phyloP scores from a whole-genome alignment of 495 filamentous ascomycete species.

The Hypoxylon lienhwacheense region DNA sequence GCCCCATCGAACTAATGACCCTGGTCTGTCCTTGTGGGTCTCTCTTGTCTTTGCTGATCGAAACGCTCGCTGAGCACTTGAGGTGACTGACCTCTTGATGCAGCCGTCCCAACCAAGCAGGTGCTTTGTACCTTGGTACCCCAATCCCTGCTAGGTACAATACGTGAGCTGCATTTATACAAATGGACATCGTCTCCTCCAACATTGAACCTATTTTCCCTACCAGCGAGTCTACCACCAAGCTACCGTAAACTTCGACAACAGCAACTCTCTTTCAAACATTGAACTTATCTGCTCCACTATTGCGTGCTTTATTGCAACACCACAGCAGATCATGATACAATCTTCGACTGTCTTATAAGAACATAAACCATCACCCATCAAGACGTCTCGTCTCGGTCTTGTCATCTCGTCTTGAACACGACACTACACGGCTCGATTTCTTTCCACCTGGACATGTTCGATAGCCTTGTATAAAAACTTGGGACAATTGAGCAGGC shows the following conservation, averaged over 20 bases:
- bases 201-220: conserved; percentile 24
- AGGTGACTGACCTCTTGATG: conserved; percentile 35
- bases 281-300: conserved; percentile 20
- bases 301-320: conserved; percentile 36
- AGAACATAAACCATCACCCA: conserved; percentile 22
- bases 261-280: conserved; percentile 22
- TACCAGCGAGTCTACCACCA: conserved; percentile 29
- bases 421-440: conserved; percentile 16
- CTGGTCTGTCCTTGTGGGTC: conserved; percentile 29
- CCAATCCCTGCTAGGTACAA: conserved; percentile 20
- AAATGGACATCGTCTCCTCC: conserved; percentile 44
- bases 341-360: conserved; percentile 29
- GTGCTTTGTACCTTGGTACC: conserved; percentile 35
- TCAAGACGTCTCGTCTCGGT: conserved; percentile 15
- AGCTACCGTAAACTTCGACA: conserved; percentile 27
- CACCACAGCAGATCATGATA: conserved; percentile 31
- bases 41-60: conserved; percentile 36
- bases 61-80: conserved; percentile 39
- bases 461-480: conserved; percentile 24
- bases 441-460: conserved; percentile 7
- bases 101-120: conserved; percentile 32
- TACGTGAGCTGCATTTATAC: conserved; percentile 41
- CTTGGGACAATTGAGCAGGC: conserved; percentile 4
- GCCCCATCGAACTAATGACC: conserved; percentile 36
- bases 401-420: conserved; percentile 15